Evolutionary conservation across 805 yeast species (phyloP), one percentile per base, ranked within the genome.

Genomic region (Cyberlindnera suaveolens): DNA sequence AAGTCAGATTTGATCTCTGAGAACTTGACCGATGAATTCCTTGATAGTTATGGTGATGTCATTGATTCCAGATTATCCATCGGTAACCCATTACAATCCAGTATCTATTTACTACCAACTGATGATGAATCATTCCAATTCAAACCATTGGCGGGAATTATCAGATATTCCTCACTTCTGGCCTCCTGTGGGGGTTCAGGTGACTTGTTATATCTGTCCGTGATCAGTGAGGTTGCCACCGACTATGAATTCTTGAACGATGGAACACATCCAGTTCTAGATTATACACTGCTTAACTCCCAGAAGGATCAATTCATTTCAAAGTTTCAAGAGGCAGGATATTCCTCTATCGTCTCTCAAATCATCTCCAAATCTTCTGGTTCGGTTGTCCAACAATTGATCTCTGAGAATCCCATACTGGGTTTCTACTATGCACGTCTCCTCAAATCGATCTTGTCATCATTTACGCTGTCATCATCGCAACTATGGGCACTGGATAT

Each of bases 41-140:
- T 63, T 19, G 41, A 36, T 0, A 51, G 58, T 5, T 61, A 65
- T 56, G 62, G 68, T 13, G 54, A 58, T 1, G 23, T 32, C 3
- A 49, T 67, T 30, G 71, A 68, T 44, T 56, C 64, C 10, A 58
- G 66, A 34, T 46, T 77, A 17, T 55, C 80, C 0, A 53, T 76
- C 20, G 72, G 77, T 0, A 77, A 75, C 50, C 68, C 77, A 1
- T 53, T 78, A 38, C 71, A 64, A 20, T 62, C 66, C 11, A 71
- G 66, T 42, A 60, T 72, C 2, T 68, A 66, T 39, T 20, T 65
- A 1, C 38, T 63, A 7, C 10, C 38, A 3, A 36, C 41, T 1
- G n/a, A 40, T 3, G 53, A 52, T 1, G 39, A 34, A 3, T 10
- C 39, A 0, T 49, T 55, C 38, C 46, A 54, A 18, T 26, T 54